Evolutionary conservation across 108 stramenopile genomes (phyloP).

Genomic region (Epipyxis sp.): DNA sequence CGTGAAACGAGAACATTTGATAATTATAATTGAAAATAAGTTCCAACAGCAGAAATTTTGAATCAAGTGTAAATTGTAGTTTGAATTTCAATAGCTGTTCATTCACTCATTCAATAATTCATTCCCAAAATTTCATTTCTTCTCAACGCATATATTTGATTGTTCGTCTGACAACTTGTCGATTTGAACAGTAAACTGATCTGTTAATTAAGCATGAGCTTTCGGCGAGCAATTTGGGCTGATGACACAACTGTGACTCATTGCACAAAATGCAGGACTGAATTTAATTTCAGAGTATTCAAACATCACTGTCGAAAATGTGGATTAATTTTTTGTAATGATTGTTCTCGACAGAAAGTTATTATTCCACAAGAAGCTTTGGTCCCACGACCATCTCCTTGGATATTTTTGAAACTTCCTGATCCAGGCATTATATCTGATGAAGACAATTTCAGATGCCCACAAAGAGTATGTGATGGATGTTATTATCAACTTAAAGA

Average conservation of each 20-base stretch:
- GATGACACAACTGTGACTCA: background rate
- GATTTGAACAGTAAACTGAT: too few species aligned
- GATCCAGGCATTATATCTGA: background rate
- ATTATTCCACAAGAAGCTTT: slow-evolving; percentile 38
- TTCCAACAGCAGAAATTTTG: too few species aligned
- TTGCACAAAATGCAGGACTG: slow-evolving; percentile 40
- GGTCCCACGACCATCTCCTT: slow-evolving; percentile 33
- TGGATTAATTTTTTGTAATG: slow-evolving; percentile 41
- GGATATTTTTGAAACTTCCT: background rate
- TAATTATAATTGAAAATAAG: too few species aligned
- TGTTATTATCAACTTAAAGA: slow-evolving; percentile 36
- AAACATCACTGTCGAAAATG: slow-evolving; percentile 48
- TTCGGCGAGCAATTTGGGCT: slow-evolving; percentile 2
- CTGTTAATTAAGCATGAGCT: background rate
- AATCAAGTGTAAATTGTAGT: too few species aligned
- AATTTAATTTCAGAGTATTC: slow-evolving; percentile 41
- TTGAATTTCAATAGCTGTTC: too few species aligned
- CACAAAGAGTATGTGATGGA: slow-evolving; percentile 45
- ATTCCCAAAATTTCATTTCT: too few species aligned
- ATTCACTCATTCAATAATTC: too few species aligned
- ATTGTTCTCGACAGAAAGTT: slow-evolving; percentile 32
- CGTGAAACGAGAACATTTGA: too few species aligned
- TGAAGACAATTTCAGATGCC: slow-evolving; percentile 35
- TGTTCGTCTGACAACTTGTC: too few species aligned
- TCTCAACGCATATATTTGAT: too few species aligned